Evolutionary conservation across 768 basidiomycete genomes (phyloP).

Genomic region (Neoboletus brunneissimus): DNA sequence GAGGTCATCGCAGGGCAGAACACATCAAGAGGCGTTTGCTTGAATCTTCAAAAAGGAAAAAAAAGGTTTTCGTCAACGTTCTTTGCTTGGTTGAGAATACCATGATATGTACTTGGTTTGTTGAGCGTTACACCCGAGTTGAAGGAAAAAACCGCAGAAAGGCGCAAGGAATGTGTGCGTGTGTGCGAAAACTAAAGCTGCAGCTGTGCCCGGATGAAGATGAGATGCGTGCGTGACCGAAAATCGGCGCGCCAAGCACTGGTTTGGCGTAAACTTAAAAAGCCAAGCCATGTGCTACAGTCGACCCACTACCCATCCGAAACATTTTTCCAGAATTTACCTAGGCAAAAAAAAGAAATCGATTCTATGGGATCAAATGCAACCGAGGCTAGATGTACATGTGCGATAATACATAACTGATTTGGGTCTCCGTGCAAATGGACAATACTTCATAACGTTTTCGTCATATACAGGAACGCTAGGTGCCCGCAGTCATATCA

Average conservation of each 20-base stretch:
- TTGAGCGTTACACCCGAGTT: background rate
- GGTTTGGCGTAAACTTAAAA: background rate
- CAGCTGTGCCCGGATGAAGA: background rate
- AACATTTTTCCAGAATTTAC: background rate
- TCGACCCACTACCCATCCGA: background rate
- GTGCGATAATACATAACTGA: conserved; percentile 28
- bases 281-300: background rate
- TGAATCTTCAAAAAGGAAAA: background rate
- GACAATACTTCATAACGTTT: conserved; percentile 24
- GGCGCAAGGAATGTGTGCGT: background rate
- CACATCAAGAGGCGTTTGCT: conserved; percentile 13
- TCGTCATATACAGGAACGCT: conserved; percentile 16
- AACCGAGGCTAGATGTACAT: conserved; percentile 25
- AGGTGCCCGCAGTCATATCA: conserved; percentile 1
- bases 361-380: conserved; percentile 20
- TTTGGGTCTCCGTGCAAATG: conserved; percentile 16
- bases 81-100: background rate
- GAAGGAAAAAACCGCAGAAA: background rate
- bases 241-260: background rate
- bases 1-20: conserved; percentile 25
- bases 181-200: background rate
- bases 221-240: background rate
- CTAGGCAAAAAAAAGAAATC: background rate
- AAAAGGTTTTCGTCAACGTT: background rate
- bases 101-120: background rate